A percentile compares a stretch with the other conserved stretches of the same genome.
Evolutionary conservation across 371 early-diverging fungal species (phyloP).

Genomic region (Mucor plumbeus): DNA sequence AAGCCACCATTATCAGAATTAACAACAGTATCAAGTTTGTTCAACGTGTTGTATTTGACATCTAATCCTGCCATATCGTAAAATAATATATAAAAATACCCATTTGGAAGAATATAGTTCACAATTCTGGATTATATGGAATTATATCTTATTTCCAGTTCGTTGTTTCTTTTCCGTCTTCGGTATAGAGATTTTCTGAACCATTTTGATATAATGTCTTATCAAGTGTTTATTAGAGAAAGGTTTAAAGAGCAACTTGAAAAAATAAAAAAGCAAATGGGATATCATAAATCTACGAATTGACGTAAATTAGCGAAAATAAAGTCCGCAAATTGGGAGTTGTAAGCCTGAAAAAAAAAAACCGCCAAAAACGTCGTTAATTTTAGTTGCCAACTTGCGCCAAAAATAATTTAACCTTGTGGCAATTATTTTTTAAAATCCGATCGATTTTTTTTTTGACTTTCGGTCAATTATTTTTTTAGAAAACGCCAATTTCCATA

Average conservation of each 20-base stretch:
- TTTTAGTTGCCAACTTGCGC: no score
- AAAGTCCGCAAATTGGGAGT: no score
- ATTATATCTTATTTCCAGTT: background rate
- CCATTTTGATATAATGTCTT: background rate
- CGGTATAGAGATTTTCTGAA: background rate
- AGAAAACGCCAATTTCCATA: no score
- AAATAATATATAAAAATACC: conserved; percentile 22
- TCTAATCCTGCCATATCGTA: conserved; percentile 18
- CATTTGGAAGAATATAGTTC: conserved; percentile 16
- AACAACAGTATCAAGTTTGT: conserved; percentile 19
- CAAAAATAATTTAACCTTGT: no score
- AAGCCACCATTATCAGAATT: conserved; percentile 20
- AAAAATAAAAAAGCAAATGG: no score
- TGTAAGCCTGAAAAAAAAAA: no score
- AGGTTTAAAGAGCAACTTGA: conserved; percentile 4
- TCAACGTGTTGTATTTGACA: conserved; percentile 23
- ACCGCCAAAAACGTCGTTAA: no score
- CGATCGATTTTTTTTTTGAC: no score
- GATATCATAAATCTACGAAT: no score
- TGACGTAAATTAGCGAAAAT: no score
- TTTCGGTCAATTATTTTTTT: no score
- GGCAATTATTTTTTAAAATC: no score
- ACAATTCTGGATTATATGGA: conserved; percentile 18
- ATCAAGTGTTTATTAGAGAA: conserved; percentile 3
- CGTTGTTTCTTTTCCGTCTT: conserved; percentile 1